These are phyloP conservation scores for Leccinum solheimii DNA, from an alignment of 1,284 basidiomycete genomes.

Conservation along the genomic window DNA sequence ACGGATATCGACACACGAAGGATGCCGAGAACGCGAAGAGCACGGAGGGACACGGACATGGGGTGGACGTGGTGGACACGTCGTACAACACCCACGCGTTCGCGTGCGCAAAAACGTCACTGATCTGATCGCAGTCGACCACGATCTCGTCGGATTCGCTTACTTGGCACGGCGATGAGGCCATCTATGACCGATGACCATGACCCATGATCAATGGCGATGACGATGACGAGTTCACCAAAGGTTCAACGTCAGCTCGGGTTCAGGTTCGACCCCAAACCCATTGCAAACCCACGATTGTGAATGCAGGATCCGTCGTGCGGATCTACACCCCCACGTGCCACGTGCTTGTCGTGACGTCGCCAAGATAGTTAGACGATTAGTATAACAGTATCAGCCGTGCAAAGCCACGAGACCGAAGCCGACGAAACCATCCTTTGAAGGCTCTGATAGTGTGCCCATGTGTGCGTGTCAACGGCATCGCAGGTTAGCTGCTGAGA, in stretches of 20 bases:
- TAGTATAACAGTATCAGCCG: not conserved
- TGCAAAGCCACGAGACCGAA: not conserved
- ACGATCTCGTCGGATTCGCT: not conserved
- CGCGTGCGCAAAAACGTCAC: not conserved
- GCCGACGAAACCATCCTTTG: not conserved
- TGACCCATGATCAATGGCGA: not conserved
- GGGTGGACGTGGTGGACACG: not conserved
- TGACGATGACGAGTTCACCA: not conserved
- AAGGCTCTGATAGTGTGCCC: not conserved
- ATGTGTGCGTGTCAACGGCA: not conserved
- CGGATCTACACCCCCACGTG: not conserved
- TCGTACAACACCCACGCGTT: not conserved
- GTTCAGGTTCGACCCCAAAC: not conserved
- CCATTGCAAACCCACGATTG: not conserved
- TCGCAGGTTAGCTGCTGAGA: not conserved
- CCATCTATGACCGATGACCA: not conserved
- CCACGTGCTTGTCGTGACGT: constrained; percentile 1
- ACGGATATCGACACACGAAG: not conserved
- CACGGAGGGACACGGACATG: not conserved
- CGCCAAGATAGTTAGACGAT: not conserved
- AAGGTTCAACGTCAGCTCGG: not conserved
- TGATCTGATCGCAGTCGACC: not conserved
- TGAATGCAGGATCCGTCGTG: not conserved
- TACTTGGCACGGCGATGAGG: not conserved
- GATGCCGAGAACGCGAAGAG: not conserved